phyloP scores from a whole-genome alignment of 148 eudicot species.

The Dianthus caryophyllus region DNA sequence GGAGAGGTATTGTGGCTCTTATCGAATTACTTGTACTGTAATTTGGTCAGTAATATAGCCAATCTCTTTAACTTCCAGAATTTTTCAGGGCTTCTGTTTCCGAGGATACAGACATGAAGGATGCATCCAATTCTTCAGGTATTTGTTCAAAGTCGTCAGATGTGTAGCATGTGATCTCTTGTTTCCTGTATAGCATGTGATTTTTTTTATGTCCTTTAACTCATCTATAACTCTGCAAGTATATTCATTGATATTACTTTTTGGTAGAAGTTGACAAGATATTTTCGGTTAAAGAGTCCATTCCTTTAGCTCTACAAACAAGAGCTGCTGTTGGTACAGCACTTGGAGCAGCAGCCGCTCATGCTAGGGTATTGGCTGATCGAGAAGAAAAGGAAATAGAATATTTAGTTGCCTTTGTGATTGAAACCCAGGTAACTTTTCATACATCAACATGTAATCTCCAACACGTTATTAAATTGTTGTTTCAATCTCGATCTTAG shows the following conservation, averaged over 20 bases:
- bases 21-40: constrained; percentile 1
- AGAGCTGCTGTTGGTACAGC: constrained; percentile 85
- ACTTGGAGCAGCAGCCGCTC: constrained; percentile 95
- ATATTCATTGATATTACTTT: not conserved
- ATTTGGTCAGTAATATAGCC: constrained; percentile 6
- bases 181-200: not conserved
- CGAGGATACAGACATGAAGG: constrained; percentile 43
- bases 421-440: constrained; percentile 66
- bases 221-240: not conserved
- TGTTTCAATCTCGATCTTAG: no score
- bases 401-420: constrained; percentile 50
- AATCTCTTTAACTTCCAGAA: constrained; percentile 3
- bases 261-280: constrained; percentile 37
- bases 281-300: constrained; percentile 33
- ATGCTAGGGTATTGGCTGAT: constrained; percentile 82
- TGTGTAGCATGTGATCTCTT: not conserved
- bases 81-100: constrained; percentile 38
- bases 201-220: not conserved
- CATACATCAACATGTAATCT: not conserved
- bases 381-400: constrained; percentile 88
- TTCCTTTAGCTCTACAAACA: constrained; percentile 60
- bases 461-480: no score
- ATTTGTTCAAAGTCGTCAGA: not conserved
- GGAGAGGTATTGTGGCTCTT: constrained; percentile 37
- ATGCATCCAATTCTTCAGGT: constrained; percentile 37